Evolutionary conservation across 2,329 filamentous ascomycete genomes (phyloP).

Genomic region (Trichoderma guizhouense): DNA sequence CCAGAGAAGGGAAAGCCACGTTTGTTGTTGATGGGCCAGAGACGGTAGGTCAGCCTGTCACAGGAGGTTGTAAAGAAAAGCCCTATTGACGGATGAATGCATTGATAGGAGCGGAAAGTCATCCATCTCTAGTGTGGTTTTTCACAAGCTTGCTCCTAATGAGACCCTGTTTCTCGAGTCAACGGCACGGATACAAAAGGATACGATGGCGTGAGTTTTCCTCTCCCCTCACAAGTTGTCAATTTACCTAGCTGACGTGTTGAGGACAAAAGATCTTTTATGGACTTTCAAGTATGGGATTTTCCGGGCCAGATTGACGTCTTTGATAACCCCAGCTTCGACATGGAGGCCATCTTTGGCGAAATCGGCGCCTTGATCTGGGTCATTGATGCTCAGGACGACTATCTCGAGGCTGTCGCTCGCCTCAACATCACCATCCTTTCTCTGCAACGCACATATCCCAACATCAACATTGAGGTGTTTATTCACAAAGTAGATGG

Average conservation of each 20-base stretch:
- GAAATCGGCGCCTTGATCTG: conserved; percentile 93
- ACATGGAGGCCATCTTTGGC: conserved; percentile 90
- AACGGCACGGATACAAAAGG: conserved; percentile 89
- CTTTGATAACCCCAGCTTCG: conserved; percentile 83
- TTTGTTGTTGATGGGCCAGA: conserved; percentile 89
- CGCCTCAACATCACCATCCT: conserved; percentile 86
- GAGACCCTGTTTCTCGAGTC: conserved; percentile 96
- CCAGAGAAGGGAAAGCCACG: conserved; percentile 70
- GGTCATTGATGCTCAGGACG: conserved; percentile 98
- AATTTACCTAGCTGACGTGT: conserved; percentile 6
- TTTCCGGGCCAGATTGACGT: conserved; percentile 90
- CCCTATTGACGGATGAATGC: background rate
- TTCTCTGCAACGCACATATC: conserved; percentile 82
- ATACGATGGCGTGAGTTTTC: conserved; percentile 79
- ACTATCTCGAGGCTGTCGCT: conserved; percentile 88
- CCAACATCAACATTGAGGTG: conserved; percentile 93
- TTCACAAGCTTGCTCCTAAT: conserved; percentile 93
- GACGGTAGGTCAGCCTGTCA: conserved; percentile 59
- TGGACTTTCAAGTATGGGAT: conserved; percentile 99
- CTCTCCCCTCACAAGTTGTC: too few species aligned
- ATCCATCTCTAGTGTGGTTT: conserved; percentile 98
- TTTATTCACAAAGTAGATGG: conserved; percentile 99
- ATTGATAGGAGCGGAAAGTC: conserved; percentile 84
- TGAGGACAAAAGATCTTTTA: conserved; percentile 70
- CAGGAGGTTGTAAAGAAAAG: background rate